These are phyloP conservation scores for Sporothrix pallida DNA, from an alignment of 2,329 filamentous ascomycete species.

Conservation along the genomic window DNA sequence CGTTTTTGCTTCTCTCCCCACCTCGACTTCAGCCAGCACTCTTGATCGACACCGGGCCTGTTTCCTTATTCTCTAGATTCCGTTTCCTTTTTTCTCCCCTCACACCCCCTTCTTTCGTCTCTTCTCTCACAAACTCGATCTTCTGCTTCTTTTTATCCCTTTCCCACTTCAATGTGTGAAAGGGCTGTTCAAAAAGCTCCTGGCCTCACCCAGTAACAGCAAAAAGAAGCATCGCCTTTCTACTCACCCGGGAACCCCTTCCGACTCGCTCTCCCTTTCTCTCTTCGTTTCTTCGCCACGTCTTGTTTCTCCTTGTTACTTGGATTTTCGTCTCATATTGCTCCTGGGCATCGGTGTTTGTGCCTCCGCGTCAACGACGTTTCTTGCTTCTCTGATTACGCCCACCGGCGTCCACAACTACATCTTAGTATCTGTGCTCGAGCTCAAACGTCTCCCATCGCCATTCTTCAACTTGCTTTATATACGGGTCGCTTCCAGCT, in stretches of 20 bases:
- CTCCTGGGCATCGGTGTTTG: not conserved
- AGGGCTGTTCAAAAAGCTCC: slow-evolving; percentile 26
- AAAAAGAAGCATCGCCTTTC: not conserved
- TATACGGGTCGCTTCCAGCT: slow-evolving; percentile 11
- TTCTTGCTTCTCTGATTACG: not conserved
- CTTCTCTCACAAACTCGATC: not conserved
- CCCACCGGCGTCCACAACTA: not conserved
- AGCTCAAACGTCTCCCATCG: not conserved
- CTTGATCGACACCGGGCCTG: slow-evolving; percentile 30
- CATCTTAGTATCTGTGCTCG: not conserved
- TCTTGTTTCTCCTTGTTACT: slow-evolving; percentile 10
- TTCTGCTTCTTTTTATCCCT: slow-evolving; percentile 2
- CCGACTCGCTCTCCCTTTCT: not conserved
- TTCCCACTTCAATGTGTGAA: not conserved
- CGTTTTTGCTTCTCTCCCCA: slow-evolving; percentile 22
- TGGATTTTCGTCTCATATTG: slow-evolving; percentile 29
- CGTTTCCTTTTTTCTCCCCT: not conserved
- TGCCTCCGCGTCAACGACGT: slow-evolving; percentile 14
- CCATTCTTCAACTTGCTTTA: slow-evolving; percentile 22
- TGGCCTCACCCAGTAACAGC: not conserved
- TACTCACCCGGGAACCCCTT: not conserved
- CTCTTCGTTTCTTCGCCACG: not conserved
- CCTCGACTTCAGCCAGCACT: slow-evolving; percentile 17
- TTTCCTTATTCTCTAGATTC: slow-evolving; percentile 15
- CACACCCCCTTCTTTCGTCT: slow-evolving; percentile 23